Conservation (phyloP, 495 filamentous ascomycete genomes). For the Xylaria castorea region DNA sequence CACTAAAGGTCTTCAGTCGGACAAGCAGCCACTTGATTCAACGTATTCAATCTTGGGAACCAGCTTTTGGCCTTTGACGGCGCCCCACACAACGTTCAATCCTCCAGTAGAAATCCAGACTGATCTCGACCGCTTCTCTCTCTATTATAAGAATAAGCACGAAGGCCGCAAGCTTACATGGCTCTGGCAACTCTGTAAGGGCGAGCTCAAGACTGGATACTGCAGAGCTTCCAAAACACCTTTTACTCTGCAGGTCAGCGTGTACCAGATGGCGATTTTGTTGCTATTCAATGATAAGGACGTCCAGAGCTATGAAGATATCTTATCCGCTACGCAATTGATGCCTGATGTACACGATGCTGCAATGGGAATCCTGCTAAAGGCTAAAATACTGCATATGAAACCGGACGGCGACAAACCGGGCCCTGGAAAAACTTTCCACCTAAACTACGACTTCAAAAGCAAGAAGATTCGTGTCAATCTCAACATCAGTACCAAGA, state of each 20-base stretch:
- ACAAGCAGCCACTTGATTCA: conserved; percentile 72
- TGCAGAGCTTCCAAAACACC: conserved; percentile 85
- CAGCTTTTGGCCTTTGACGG: conserved; percentile 93
- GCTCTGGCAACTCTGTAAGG: conserved; percentile 98
- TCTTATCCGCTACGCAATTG: conserved; percentile 79
- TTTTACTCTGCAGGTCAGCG: conserved; percentile 97
- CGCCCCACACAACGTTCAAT: conserved; percentile 83
- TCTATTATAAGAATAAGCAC: conserved; percentile 95
- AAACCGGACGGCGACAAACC: conserved; percentile 72
- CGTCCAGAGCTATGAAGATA: conserved; percentile 84
- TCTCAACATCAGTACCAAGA: conserved; percentile 91
- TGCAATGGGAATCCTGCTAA: conserved; percentile 80
- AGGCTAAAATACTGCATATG: conserved; percentile 83
- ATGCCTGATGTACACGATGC: conserved; percentile 83
- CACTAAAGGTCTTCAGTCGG: conserved; percentile 45
- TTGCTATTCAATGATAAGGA: conserved; percentile 93
- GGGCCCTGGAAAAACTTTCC: conserved; percentile 75
- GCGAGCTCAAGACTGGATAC: conserved; percentile 94
- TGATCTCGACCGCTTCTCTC: conserved; percentile 86
- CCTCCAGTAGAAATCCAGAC: conserved; percentile 84
- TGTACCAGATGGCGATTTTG: conserved; percentile 97
- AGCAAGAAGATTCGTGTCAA: conserved; percentile 97
- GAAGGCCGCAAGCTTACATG: conserved; percentile 95
- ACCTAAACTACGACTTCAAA: conserved; percentile 93
- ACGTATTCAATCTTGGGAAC: conserved; percentile 91